phyloP scores from a whole-genome alignment of 164 flowering plant genomes.

The Annona squamosa region DNA sequence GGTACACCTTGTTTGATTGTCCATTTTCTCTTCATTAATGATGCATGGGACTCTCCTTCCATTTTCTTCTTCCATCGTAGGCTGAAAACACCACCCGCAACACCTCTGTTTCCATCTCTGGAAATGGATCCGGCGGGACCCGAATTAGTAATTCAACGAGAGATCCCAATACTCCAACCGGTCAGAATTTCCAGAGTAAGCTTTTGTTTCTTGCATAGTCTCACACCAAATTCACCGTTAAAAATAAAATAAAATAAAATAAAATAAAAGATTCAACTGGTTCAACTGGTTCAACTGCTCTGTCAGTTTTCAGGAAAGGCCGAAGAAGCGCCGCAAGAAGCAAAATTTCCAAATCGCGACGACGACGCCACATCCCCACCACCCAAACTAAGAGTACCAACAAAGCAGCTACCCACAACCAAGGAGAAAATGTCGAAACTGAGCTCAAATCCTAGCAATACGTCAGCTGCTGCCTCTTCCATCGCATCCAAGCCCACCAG shows the following conservation, averaged over 20 bases:
- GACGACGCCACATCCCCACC: slow-evolving; percentile 23
- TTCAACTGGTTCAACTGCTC: too few species aligned
- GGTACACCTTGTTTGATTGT: too few species aligned
- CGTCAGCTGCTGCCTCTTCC: not conserved
- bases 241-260: too few species aligned
- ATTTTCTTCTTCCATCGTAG: slow-evolving; percentile 13
- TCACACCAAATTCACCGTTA: too few species aligned
- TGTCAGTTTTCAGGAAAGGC: slow-evolving; percentile 25
- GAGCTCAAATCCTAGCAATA: not conserved
- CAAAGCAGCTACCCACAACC: not conserved
- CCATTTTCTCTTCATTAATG: too few species aligned
- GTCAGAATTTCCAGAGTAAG: slow-evolving; percentile 33
- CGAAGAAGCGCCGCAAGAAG: slow-evolving; percentile 15
- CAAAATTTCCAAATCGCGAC: slow-evolving; percentile 9
- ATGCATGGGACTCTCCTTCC: too few species aligned
- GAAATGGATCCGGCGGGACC: slow-evolving; percentile 55
- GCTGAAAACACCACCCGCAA: slow-evolving; percentile 76
- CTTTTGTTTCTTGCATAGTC: not conserved
- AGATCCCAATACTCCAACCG: slow-evolving; percentile 42
- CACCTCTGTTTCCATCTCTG: slow-evolving; percentile 61
- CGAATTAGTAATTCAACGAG: slow-evolving; percentile 31
- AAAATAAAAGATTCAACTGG: too few species aligned
- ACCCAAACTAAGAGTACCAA: slow-evolving; percentile 11
- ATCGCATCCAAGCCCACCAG: not conserved
- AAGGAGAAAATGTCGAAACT: not conserved